Percentiles rank a stretch among this genome's conserved stretches.
phyloP scores from a whole-genome alignment of 768 basidiomycete species.

The Podaxis sp. region DNA sequence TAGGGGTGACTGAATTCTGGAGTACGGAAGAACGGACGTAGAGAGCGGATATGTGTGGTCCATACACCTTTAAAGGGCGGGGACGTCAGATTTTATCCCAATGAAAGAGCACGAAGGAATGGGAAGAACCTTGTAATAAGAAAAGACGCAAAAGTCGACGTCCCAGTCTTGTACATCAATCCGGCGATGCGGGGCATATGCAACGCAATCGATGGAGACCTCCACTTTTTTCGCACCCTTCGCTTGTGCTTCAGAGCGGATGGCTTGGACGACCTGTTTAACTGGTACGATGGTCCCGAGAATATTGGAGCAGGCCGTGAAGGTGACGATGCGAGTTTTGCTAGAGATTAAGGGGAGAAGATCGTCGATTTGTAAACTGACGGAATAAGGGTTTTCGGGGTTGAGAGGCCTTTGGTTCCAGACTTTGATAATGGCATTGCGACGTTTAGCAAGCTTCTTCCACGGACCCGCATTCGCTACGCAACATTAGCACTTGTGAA shows the following conservation, averaged over 20 bases:
- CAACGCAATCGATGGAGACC: constrained; percentile 74
- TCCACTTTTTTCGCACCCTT: constrained; percentile 62
- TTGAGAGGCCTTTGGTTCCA: constrained; percentile 55
- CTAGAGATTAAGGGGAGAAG: constrained; percentile 61
- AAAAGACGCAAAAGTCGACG: constrained; percentile 69
- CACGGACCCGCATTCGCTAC: constrained; percentile 75
- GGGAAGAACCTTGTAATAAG: constrained; percentile 67
- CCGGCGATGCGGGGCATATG: constrained; percentile 71
- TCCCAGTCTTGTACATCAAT: constrained; percentile 80
- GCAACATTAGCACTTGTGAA: background rate
- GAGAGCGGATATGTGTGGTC: constrained; percentile 66
- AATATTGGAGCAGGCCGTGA: constrained; percentile 76
- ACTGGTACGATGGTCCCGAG: constrained; percentile 67
- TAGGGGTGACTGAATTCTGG: constrained; percentile 49
- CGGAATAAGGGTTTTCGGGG: constrained; percentile 65
- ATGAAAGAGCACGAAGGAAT: background rate
- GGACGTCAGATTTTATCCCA: background rate
- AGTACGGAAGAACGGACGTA: constrained; percentile 56
- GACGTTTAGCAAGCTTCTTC: constrained; percentile 68
- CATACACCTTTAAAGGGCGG: constrained; percentile 56
- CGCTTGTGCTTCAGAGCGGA: constrained; percentile 48
- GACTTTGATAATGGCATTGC: constrained; percentile 52
- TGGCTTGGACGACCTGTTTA: constrained; percentile 50
- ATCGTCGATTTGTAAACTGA: constrained; percentile 51
- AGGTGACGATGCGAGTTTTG: constrained; percentile 71